These are phyloP conservation scores for Ehretia macrophylla DNA, from an alignment of 257 asterid genomes.

Conservation along the genomic window DNA sequence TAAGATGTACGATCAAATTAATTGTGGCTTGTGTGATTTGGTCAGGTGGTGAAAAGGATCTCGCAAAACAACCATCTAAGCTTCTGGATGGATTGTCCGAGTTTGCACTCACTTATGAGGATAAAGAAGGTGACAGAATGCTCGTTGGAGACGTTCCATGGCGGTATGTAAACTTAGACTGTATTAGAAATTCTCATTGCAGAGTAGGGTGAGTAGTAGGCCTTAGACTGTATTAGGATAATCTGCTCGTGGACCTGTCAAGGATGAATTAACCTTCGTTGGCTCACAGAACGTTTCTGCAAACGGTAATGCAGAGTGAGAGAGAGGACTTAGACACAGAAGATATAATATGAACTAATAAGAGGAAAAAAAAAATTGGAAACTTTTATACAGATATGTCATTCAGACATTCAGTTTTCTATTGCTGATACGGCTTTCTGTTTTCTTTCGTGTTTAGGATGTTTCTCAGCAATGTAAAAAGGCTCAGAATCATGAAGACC, in stretches of 20 bases:
- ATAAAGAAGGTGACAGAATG: not conserved
- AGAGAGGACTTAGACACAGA: too few species aligned
- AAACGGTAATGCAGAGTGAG: too few species aligned
- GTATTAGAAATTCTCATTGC: too few species aligned
- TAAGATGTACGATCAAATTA: too few species aligned
- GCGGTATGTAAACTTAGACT: not conserved
- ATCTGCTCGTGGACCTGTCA: too few species aligned
- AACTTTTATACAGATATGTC: not conserved
- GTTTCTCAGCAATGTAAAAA: slow-evolving; percentile 14
- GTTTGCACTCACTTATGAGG: not conserved
- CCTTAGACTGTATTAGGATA: too few species aligned
- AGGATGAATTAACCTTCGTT: too few species aligned
- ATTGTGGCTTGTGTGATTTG: not conserved
- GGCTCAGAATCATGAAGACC: slow-evolving; percentile 18
- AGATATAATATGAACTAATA: too few species aligned
- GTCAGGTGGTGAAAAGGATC: not conserved
- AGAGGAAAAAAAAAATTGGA: not conserved
- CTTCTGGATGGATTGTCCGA: not conserved
- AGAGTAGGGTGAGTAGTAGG: too few species aligned
- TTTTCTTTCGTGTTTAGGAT: not conserved
- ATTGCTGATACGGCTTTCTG: not conserved
- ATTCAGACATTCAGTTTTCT: not conserved
- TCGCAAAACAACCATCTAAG: not conserved
- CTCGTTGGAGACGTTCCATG: not conserved
- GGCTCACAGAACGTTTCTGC: too few species aligned